These are phyloP conservation scores for Scheffersomyces illinoinensis DNA, from an alignment of 1,139 yeast genomes.

Conservation along the genomic window DNA sequence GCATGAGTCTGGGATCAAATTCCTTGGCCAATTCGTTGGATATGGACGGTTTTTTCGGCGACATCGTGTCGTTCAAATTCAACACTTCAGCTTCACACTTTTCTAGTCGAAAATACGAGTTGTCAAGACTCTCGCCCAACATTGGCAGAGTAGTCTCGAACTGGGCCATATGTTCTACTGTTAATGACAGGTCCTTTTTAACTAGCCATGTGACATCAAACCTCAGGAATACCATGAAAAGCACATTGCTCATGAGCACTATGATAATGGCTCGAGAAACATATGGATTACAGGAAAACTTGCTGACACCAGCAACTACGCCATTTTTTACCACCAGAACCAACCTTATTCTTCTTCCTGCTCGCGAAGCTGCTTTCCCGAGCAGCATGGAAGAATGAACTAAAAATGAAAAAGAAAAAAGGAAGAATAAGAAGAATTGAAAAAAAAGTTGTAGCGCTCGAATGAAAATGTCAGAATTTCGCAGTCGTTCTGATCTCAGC, in stretches of 20 bases:
- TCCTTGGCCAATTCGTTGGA: constrained; percentile 1
- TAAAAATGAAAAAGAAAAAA: not conserved
- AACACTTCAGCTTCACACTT: not conserved
- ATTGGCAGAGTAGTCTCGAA: not conserved
- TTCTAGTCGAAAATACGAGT: not conserved
- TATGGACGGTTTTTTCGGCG: not conserved
- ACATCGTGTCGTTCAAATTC: not conserved
- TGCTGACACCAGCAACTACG: not conserved
- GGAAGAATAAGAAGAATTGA: not conserved
- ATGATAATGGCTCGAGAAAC: not conserved
- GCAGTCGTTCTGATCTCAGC: not conserved
- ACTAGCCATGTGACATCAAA: not conserved
- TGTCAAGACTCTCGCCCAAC: not conserved
- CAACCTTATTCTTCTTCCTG: not conserved
- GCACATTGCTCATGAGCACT: not conserved
- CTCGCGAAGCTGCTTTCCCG: not conserved
- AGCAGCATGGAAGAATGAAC: not conserved
- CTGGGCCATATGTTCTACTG: not conserved
- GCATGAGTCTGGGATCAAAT: constrained; percentile 19
- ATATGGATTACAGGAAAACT: not conserved
- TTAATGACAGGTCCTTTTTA: not conserved
- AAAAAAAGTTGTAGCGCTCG: not conserved
- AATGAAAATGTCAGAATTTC: not conserved
- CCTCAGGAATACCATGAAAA: not conserved
- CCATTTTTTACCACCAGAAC: not conserved